Evolutionary conservation across 495 filamentous ascomycete species (phyloP), one percentile per base, ranked within the genome.

Genomic region (Wilcoxina mikolae): DNA sequence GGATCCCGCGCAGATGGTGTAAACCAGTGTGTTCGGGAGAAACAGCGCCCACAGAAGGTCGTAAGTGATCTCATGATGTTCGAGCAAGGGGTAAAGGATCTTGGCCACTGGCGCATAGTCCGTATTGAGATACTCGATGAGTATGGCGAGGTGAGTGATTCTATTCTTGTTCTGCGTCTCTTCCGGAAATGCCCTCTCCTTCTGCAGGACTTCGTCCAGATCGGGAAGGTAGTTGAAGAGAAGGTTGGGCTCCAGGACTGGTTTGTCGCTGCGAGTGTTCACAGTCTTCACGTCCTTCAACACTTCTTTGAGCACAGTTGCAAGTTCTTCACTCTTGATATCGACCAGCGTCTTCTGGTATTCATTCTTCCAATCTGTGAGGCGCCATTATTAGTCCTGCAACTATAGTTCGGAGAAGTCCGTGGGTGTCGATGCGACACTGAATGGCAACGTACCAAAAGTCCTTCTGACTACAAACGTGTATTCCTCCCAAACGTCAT

Each of bases 1-100:
- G 31, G 76, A 81, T 2, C 84, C 84, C 59, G 94, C 91, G 1
- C 86, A 91, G 2, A 78, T 78, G 0, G 84, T 84, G 60, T 83
- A 90, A 0, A 82, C 83, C 33, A 94, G 77, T 12, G 86, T 85
- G 61, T 93, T 90, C 4, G 89, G 88, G 61, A 94, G 93, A 73
- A 86, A 89, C 4, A 95, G 69, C 2, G 89, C 87, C 89, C 89
- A 94, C 3, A 93, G 67, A 9, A 94, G 76, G 54, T 94, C 87
- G 56, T 88, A 95, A 3, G 87, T 93, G 65, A 95, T 94, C 51
- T 82, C 82, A 26, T 85, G 84, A 48, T 83, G 81, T 55, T 88
- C 81, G 15, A 94, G 73, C 61, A 94, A 74, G 0, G 88, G 87
- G 58, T 87, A 85, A 2, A 95, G 74, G 9, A 81, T 86, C 62